Conservation (phyloP, 2,329 filamentous ascomycete species). For the Coniella vitis region DNA sequence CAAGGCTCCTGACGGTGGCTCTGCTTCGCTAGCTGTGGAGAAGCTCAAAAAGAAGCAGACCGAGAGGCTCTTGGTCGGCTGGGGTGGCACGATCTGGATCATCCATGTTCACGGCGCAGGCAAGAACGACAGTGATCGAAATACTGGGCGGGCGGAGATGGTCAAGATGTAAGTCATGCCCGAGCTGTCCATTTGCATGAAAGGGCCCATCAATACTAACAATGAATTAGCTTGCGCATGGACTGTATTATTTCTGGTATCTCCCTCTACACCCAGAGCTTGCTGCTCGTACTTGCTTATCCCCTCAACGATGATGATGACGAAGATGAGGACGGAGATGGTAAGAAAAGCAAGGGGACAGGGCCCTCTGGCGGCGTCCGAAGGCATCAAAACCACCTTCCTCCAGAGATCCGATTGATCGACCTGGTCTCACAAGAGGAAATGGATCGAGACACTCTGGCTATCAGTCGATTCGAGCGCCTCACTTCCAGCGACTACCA, state of each 20-base stretch:
- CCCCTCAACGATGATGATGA: constrained; percentile 68
- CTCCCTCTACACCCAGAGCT: constrained; percentile 87
- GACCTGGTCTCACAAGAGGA: constrained; percentile 83
- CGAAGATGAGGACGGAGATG: constrained; percentile 41
- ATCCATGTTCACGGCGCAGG: constrained; percentile 75
- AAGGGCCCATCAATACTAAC: constrained; percentile 21
- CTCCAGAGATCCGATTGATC: constrained; percentile 85
- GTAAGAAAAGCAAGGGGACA: constrained; percentile 34
- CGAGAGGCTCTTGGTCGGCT: constrained; percentile 85
- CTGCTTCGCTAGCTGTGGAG: constrained; percentile 32
- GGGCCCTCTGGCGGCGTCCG: constrained; percentile 60
- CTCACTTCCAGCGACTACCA: constrained; percentile 90
- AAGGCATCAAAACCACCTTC: constrained; percentile 69
- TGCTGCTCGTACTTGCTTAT: constrained; percentile 88
- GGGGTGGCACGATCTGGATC: constrained; percentile 95
- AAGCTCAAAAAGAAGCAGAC: constrained; percentile 43
- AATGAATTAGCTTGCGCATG: constrained; percentile 66
- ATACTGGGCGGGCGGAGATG: constrained; percentile 77
- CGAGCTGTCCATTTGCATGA: no score
- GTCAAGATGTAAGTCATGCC: constrained; percentile 69
- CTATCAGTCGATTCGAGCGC: constrained; percentile 78
- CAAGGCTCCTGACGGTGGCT: constrained; percentile 25
- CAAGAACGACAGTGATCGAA: constrained; percentile 61
- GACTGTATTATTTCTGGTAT: constrained; percentile 98
- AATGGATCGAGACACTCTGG: constrained; percentile 78